Evolutionary conservation across 768 basidiomycete species (phyloP).

Genomic region (Kondoa subrosea): DNA sequence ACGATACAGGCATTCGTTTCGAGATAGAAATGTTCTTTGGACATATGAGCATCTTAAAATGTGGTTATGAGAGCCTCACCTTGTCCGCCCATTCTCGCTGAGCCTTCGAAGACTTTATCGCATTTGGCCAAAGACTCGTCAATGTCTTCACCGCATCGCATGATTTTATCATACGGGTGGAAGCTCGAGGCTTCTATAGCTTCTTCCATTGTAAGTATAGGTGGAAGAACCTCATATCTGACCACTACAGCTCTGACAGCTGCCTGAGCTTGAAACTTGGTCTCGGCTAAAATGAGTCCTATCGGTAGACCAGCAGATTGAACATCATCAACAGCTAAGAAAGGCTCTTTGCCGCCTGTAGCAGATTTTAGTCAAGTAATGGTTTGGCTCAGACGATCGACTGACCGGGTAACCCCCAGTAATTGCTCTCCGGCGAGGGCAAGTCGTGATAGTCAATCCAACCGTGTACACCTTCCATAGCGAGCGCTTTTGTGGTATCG

Average conservation of each 20-base stretch:
- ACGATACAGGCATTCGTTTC: constrained; percentile 23
- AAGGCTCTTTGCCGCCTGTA: constrained; percentile 18
- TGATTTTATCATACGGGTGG: constrained; percentile 11
- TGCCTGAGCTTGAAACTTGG: constrained; percentile 24
- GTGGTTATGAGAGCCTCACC: neutral
- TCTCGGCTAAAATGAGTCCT: constrained; percentile 26
- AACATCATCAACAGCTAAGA: constrained; percentile 27
- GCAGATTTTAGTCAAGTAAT: neutral
- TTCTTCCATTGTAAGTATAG: constrained; percentile 26
- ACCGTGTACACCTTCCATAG: constrained; percentile 22
- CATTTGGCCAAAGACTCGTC: constrained; percentile 20
- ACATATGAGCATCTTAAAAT: neutral
- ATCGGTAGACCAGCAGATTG: constrained; percentile 22
- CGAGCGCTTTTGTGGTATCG: constrained; percentile 22
- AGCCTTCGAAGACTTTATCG: constrained; percentile 21
- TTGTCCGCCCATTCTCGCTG: constrained; percentile 21
- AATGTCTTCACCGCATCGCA: constrained; percentile 17
- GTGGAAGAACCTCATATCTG: constrained; percentile 27
- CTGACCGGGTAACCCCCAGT: constrained; percentile 20
- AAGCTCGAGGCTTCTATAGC: constrained; percentile 15
- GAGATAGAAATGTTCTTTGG: constrained; percentile 24
- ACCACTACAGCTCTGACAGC: constrained; percentile 24
- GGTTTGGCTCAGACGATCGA: neutral
- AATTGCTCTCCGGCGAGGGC: constrained; percentile 22
- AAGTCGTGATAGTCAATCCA: constrained; percentile 24